phyloP scores from a whole-genome alignment of 768 basidiomycete genomes.

The Amanita subjunquillea region DNA sequence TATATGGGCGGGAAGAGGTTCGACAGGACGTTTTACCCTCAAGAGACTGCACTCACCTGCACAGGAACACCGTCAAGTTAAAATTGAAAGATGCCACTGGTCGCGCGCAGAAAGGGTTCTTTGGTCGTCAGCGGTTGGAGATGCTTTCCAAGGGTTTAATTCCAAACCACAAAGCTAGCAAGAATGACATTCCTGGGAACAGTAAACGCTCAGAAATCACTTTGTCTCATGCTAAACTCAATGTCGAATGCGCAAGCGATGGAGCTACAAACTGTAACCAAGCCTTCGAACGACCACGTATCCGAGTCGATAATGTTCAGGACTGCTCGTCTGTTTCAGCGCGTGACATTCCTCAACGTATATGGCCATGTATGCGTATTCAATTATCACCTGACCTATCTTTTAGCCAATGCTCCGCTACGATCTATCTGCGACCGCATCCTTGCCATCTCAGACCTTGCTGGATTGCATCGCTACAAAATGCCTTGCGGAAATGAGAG shows the following conservation, averaged over 20 bases:
- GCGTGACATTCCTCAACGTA: not conserved
- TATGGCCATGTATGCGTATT: constrained; percentile 2
- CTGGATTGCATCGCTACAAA: constrained; percentile 15
- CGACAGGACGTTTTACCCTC: not conserved
- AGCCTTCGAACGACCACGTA: no score
- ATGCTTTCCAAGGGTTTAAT: constrained; percentile 33
- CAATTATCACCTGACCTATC: not conserved
- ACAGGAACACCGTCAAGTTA: constrained; percentile 49
- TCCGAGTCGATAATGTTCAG: not conserved
- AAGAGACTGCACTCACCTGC: not conserved
- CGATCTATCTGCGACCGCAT: constrained; percentile 30
- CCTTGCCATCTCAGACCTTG: constrained; percentile 32
- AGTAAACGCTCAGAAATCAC: constrained; percentile 4
- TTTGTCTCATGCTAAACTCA: constrained; percentile 3
- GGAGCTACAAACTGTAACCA: not conserved
- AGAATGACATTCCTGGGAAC: constrained; percentile 5
- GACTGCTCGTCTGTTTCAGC: not conserved
- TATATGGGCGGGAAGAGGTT: constrained; percentile 72
- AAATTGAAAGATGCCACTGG: constrained; percentile 45
- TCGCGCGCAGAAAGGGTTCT: constrained; percentile 48
- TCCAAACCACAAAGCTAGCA: constrained; percentile 1
- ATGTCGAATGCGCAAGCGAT: not conserved
- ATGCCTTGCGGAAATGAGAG: not conserved
- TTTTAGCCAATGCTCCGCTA: constrained; percentile 20
- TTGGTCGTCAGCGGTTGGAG: constrained; percentile 49